phyloP scores from a whole-genome alignment of 768 basidiomycete genomes.

The Pleurotus giganteus region DNA sequence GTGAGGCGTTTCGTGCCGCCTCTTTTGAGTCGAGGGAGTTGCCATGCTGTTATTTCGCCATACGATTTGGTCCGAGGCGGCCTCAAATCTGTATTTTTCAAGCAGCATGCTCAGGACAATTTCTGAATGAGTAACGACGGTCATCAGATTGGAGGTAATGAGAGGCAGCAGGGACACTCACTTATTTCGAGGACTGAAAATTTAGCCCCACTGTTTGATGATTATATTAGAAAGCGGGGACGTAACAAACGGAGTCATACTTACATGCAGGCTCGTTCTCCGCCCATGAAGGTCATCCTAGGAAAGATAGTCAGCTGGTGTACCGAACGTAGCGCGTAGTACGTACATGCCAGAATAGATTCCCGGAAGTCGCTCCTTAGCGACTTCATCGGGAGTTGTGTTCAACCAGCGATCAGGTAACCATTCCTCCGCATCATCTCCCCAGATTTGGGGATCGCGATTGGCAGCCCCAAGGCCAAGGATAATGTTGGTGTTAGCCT shows the following conservation, averaged over 20 bases:
- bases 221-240: not conserved
- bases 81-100: conserved; percentile 24
- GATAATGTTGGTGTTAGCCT: conserved; percentile 23
- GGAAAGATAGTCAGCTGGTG: conserved; percentile 25
- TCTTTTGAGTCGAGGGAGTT: conserved; percentile 18
- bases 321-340: conserved; percentile 3
- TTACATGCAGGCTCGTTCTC: conserved; percentile 32
- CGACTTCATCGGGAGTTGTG: conserved; percentile 17
- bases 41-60: conserved; percentile 28
- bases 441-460: conserved; percentile 35
- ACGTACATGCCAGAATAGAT: conserved; percentile 29
- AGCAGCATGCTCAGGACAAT: conserved; percentile 20
- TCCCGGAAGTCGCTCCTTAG: conserved; percentile 27
- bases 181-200: conserved; percentile 38
- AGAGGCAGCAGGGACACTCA: conserved; percentile 14
- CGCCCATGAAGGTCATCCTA: conserved; percentile 34
- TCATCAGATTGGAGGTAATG: not conserved
- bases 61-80: conserved; percentile 23
- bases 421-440: conserved; percentile 38
- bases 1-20: conserved; percentile 9
- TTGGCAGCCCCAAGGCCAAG: conserved; percentile 30
- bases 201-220: conserved; percentile 28
- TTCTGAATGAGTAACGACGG: conserved; percentile 14
- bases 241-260: conserved; percentile 6
- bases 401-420: conserved; percentile 41